Percentiles rank a stretch among this genome's conserved stretches.
These are phyloP conservation scores for Scenedesmus sp. DNA, from an alignment of 163 green algal species.

Conservation along the genomic window DNA sequence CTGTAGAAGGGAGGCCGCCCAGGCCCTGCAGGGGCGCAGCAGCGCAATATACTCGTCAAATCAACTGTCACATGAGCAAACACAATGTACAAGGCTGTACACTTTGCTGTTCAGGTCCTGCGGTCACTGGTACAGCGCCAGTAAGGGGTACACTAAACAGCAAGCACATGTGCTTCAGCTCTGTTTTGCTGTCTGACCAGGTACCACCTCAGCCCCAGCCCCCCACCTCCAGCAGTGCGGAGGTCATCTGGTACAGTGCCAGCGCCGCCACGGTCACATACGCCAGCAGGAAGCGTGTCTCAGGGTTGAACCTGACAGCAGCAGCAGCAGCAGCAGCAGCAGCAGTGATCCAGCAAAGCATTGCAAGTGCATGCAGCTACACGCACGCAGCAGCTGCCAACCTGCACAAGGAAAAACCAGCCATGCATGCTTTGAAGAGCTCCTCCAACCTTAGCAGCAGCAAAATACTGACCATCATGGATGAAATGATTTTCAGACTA, in stretches of 20 bases:
- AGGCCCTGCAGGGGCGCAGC: background rate
- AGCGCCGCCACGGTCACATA: constrained; percentile 46
- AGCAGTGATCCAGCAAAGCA: background rate
- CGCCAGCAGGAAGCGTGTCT: constrained; percentile 48
- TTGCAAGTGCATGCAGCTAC: background rate
- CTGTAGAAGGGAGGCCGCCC: background rate
- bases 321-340: constrained; percentile 33
- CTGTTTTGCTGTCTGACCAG: too few species aligned
- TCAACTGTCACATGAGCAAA: too few species aligned
- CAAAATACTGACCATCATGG: too few species aligned
- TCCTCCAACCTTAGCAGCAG: too few species aligned
- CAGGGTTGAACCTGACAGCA: constrained; percentile 34
- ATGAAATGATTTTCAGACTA: too few species aligned
- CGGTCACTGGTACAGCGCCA: too few species aligned
- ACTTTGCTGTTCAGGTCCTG: too few species aligned
- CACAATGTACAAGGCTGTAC: too few species aligned
- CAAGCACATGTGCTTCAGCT: too few species aligned
- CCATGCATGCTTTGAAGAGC: too few species aligned
- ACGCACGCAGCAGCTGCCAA: background rate
- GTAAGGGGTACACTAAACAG: too few species aligned
- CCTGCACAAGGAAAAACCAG: background rate
- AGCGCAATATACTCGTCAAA: too few species aligned
- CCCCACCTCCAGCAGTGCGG: constrained; percentile 32
- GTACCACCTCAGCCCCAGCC: background rate
- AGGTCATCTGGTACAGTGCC: constrained; percentile 54